These are phyloP conservation scores for Hypoxylon sp. DNA, from an alignment of 2,329 filamentous ascomycete genomes.

Conservation along the genomic window DNA sequence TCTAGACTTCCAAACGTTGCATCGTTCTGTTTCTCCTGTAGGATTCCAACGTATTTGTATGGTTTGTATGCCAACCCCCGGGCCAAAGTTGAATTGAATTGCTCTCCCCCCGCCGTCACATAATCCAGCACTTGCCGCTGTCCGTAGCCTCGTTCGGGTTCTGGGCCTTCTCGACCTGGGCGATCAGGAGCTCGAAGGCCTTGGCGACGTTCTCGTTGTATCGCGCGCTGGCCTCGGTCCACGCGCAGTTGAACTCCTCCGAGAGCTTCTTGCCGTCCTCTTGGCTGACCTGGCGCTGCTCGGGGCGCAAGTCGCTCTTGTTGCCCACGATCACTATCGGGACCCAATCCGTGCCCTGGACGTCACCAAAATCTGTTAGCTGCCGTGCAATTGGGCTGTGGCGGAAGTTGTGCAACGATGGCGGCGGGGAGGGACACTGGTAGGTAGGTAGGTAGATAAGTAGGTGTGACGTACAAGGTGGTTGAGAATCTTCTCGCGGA, in stretches of 20 bases:
- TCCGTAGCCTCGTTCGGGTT: slow-evolving; percentile 88
- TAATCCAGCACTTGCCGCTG: slow-evolving; percentile 85
- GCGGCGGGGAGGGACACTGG: not conserved
- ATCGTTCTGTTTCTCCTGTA: slow-evolving; percentile 2
- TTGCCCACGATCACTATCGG: slow-evolving; percentile 97
- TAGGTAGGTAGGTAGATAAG: not conserved
- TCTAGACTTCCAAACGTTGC: slow-evolving; percentile 22
- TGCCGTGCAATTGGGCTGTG: not conserved
- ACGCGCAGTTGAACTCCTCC: slow-evolving; percentile 90
- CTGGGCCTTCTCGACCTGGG: slow-evolving; percentile 93
- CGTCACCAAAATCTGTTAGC: slow-evolving; percentile 21
- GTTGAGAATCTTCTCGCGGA: slow-evolving; percentile 96
- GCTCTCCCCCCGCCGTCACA: slow-evolving; percentile 74
- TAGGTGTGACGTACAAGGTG: slow-evolving; percentile 77
- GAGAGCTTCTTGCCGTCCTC: slow-evolving; percentile 89
- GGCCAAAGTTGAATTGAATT: not conserved
- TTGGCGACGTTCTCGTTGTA: slow-evolving; percentile 95
- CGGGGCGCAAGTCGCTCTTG: slow-evolving; percentile 93
- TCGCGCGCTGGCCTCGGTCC: slow-evolving; percentile 93
- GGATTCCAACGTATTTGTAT: slow-evolving; percentile 12
- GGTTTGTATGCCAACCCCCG: not conserved
- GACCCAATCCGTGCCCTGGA: slow-evolving; percentile 83
- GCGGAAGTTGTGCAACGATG: not conserved
- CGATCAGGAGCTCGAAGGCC: slow-evolving; percentile 94
- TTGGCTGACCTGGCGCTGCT: slow-evolving; percentile 89